These are phyloP conservation scores for Candida sakaeoensis DNA, from an alignment of 805 yeast genomes.

Conservation along the genomic window DNA sequence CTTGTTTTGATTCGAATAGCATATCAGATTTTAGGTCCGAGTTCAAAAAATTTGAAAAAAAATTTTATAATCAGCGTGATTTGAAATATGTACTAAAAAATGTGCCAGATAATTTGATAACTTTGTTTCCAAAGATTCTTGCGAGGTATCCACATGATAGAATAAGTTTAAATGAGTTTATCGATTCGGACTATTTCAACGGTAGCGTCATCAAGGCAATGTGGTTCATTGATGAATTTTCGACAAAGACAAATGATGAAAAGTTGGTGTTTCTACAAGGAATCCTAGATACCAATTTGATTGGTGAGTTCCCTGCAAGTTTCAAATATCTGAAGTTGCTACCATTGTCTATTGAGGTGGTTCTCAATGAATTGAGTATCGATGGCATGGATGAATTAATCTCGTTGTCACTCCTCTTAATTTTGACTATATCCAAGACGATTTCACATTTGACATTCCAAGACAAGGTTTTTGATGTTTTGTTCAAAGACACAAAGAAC, in stretches of 20 bases:
- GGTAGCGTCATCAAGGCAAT: constrained; percentile 79
- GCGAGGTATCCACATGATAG: constrained; percentile 56
- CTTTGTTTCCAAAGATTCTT: constrained; percentile 51
- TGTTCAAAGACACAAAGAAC: constrained; percentile 25
- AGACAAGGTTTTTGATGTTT: constrained; percentile 56
- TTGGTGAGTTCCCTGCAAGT: constrained; percentile 37
- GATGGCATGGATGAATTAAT: constrained; percentile 26
- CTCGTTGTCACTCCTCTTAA: constrained; percentile 47
- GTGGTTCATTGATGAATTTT: constrained; percentile 76
- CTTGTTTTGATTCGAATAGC: constrained; percentile 45
- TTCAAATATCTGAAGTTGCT: constrained; percentile 66
- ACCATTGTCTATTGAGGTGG: constrained; percentile 57
- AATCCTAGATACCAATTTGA: constrained; percentile 36
- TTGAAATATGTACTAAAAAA: constrained; percentile 46
- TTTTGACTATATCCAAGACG: constrained; percentile 58
- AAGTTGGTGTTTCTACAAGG: constrained; percentile 67
- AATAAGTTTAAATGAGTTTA: constrained; percentile 59
- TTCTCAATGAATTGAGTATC: constrained; percentile 37
- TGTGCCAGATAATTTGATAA: constrained; percentile 55
- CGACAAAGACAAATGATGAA: constrained; percentile 68
- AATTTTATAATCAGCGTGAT: constrained; percentile 39
- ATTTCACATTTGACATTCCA: constrained; percentile 76
- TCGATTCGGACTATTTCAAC: constrained; percentile 73
- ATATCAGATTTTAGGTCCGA: constrained; percentile 58
- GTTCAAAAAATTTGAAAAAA: constrained; percentile 43